These are phyloP conservation scores for Spongiforma sp. DNA, from an alignment of 1,284 basidiomycete genomes.

Conservation along the genomic window DNA sequence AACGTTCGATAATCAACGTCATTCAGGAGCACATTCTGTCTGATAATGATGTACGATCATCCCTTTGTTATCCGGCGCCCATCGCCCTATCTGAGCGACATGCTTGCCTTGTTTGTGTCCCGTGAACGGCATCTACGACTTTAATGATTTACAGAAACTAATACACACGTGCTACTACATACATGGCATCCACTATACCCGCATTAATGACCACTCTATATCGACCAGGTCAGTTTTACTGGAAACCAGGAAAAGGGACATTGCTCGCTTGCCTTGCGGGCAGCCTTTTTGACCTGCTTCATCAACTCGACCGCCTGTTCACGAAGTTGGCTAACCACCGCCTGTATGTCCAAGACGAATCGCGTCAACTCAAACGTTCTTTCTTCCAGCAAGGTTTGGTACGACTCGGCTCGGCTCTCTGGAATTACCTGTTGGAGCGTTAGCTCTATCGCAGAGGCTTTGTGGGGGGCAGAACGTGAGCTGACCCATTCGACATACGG, in stretches of 20 bases:
- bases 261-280: constrained; percentile 1
- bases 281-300: background rate
- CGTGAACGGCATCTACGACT: no score
- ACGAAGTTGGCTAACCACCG: background rate
- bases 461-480: background rate
- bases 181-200: background rate
- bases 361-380: background rate
- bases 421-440: background rate
- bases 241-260: background rate
- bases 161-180: no score
- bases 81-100: no score
- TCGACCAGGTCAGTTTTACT: background rate
- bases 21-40: no score
- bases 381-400: background rate
- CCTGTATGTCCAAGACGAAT: background rate
- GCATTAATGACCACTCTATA: background rate
- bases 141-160: no score
- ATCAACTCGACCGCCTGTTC: background rate
- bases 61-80: no score
- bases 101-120: no score
- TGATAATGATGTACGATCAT: no score
- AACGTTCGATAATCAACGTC: no score
- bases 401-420: background rate
- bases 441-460: background rate
- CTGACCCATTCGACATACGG: background rate